Base-by-base conservation (phyloP, 176 grass and related monocot genomes). In the Pontederia crassipes region DNA sequence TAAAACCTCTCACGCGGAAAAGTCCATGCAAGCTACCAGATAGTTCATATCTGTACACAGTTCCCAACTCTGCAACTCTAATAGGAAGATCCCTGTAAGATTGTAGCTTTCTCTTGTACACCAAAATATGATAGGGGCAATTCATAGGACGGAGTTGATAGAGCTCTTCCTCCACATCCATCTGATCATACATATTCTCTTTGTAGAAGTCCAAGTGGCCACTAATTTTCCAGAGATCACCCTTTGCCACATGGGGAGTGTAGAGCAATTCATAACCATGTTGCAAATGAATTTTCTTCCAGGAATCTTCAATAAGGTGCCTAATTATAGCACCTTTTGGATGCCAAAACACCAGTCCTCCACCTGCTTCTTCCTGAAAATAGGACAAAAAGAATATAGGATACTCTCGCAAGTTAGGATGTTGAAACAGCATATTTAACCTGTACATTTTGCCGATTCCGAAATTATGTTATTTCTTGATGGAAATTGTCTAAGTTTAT, bases 61-160 rank as follows among this genome's bases (percentile, higher is more conserved):
- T 98, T 68, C 93, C 93, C 68, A 98, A 84, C 72, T 92, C 93
- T 2, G 87, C 93, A 27, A 98, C 79, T 76, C 87, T 85, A 69
- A 98, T 80, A 20, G 93, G 87, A 62, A 98, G 84, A 72, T 98
- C 87, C 70, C 79, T 80, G 59, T 98, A 98, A 12, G 87, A 92
- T 54, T 92, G 87, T 68, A 92, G 72, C 71, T 98, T 98, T 77
- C 84, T 88, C 69, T 98, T 98, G 76, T 91, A 98, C 64, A 77
- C 73, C 62, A 98, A 80, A 71, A 92, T 98, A 58, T 92, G 93
- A 64, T 92, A 98, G 69, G 93, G 93, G 49, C 81, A 98, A 45
- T 98, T 98, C 93, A 98, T 98, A 52, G 93, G 93, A 7, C 87
- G 84, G 11, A 98, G 79, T 78, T 98, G 87, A 78, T 98, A 92